Percentiles rank a stretch among this genome's conserved stretches.
These are phyloP conservation scores for Hibiscus tridactylites DNA, from an alignment of 345 rosid genomes.

Conservation along the genomic window DNA sequence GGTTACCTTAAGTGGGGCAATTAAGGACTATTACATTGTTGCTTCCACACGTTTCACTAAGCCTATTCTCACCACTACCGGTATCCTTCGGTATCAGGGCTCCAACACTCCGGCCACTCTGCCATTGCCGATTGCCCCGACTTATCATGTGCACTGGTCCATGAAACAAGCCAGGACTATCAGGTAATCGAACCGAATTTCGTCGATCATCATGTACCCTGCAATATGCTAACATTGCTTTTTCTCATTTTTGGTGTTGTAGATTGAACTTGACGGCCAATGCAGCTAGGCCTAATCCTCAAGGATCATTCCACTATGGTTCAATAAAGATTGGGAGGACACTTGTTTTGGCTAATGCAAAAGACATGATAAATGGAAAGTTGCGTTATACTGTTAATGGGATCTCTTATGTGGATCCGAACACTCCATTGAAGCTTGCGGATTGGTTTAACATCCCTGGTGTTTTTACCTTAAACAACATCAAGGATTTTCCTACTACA, in stretches of 20 bases:
- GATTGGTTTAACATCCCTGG: conserved; percentile 66
- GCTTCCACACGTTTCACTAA: conserved; percentile 76
- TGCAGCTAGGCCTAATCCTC: conserved; percentile 95
- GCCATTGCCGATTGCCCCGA: conserved; percentile 63
- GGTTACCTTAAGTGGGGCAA: conserved; percentile 34
- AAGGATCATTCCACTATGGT: conserved; percentile 83
- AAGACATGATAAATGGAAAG: conserved; percentile 32
- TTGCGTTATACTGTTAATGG: conserved; percentile 65
- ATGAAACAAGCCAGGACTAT: conserved; percentile 85
- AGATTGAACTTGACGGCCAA: conserved; percentile 80
- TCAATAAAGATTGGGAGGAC: conserved; percentile 30
- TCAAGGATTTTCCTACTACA: conserved; percentile 32
- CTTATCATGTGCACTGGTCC: conserved; percentile 70
- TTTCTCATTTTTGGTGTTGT: not conserved
- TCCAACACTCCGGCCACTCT: conserved; percentile 41
- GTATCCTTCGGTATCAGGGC: conserved; percentile 58
- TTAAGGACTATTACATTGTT: conserved; percentile 55
- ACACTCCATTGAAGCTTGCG: conserved; percentile 74
- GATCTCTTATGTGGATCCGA: conserved; percentile 51
- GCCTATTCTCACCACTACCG: conserved; percentile 42
- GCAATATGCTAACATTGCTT: not conserved
- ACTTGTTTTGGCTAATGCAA: conserved; percentile 38
- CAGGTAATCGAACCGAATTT: conserved; percentile 25
- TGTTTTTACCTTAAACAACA: conserved; percentile 47
- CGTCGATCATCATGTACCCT: not conserved